A percentile compares a stretch with the other conserved stretches of the same genome.
Conservation (phyloP, 306 rosid species). For the Fragaria iinumae region DNA sequence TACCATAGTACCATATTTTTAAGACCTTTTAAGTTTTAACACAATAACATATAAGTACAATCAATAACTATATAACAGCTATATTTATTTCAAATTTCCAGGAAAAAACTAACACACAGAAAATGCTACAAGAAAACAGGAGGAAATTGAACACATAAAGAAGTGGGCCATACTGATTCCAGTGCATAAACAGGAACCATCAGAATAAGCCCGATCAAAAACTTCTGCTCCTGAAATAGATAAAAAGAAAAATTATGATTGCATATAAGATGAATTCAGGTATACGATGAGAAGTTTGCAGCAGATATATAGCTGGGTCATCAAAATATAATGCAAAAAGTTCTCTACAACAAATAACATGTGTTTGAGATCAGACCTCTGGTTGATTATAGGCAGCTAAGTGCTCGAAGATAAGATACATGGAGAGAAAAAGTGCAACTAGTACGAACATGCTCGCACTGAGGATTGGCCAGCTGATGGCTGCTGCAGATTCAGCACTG, state of each 20-base stretch:
- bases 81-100: background rate
- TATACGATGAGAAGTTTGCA: background rate
- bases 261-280: conserved; percentile 18
- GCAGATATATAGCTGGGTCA: background rate
- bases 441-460: conserved; percentile 83
- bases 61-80: background rate
- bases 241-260: background rate
- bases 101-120: conserved; percentile 2
- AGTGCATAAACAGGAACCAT: conserved; percentile 99
- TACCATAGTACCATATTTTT: background rate
- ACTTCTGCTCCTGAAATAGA: conserved; percentile 90
- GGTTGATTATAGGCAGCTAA: conserved; percentile 94
- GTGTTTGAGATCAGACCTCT: conserved; percentile 54
- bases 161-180: conserved; percentile 71
- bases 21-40: background rate
- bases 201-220: conserved; percentile 89
- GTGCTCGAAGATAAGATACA: conserved; percentile 85
- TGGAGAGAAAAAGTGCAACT: conserved; percentile 80
- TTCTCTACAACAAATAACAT: conserved; percentile 10
- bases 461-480: conserved; percentile 72
- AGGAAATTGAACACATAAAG: conserved; percentile 8
- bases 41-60: background rate
- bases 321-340: background rate
- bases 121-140: conserved; percentile 8
- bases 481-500: conserved; percentile 46